Conservation (phyloP, 495 filamentous ascomycete species). For the Parmelia sp. region DNA sequence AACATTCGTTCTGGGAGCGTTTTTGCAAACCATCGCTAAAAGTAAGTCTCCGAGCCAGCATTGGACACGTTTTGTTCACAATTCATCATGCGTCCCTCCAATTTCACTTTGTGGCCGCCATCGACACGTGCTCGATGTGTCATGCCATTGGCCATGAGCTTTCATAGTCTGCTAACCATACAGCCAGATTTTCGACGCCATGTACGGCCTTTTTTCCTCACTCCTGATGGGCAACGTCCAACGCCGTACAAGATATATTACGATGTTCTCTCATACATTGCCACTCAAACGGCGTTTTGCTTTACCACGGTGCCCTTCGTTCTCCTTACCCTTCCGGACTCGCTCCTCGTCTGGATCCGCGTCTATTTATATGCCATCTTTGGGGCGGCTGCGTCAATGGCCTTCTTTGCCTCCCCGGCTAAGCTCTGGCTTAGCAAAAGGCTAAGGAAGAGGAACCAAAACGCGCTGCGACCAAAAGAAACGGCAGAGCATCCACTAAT, state of each 20-base stretch:
- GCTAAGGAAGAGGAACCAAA: slow-evolving; percentile 52
- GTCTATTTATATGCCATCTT: slow-evolving; percentile 86
- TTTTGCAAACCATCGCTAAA: slow-evolving; percentile 90
- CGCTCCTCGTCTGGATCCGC: slow-evolving; percentile 66
- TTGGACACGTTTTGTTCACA: neutral
- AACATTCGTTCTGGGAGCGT: slow-evolving; percentile 77
- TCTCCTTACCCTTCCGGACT: slow-evolving; percentile 60
- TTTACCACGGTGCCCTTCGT: slow-evolving; percentile 82
- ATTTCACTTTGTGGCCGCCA: neutral
- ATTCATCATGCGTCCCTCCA: neutral
- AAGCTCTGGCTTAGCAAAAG: slow-evolving; percentile 53
- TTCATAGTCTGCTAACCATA: neutral
- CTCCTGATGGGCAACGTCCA: slow-evolving; percentile 58
- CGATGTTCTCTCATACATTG: slow-evolving; percentile 71
- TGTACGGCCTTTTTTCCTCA: slow-evolving; percentile 88
- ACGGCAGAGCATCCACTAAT: slow-evolving; percentile 52
- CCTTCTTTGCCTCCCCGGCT: slow-evolving; percentile 73
- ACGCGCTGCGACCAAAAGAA: slow-evolving; percentile 24
- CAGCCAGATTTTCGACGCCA: slow-evolving; percentile 73
- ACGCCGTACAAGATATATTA: slow-evolving; percentile 75
- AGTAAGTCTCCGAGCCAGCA: slow-evolving; percentile 49
- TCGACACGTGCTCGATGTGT: neutral
- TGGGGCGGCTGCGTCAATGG: slow-evolving; percentile 55
- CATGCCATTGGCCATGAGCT: neutral
- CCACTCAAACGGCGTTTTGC: slow-evolving; percentile 75